phyloP scores from a whole-genome alignment of 2,329 filamentous ascomycete species.

The Periconia sp. region DNA sequence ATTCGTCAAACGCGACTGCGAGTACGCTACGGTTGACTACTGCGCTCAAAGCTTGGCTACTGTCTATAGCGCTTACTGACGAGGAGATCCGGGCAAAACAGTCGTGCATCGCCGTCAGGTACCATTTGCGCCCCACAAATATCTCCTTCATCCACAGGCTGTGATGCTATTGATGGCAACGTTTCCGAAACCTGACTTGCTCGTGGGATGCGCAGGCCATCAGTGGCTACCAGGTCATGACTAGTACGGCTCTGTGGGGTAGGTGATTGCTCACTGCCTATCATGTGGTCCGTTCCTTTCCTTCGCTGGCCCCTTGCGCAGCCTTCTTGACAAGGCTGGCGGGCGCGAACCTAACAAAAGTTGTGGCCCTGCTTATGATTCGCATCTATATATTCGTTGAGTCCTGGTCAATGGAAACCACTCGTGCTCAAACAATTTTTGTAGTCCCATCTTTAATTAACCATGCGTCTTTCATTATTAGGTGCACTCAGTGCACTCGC shows the following conservation, averaged over 20 bases:
- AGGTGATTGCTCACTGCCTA: constrained; percentile 10
- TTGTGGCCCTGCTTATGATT: no score
- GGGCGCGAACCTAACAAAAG: no score
- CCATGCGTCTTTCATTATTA: constrained; percentile 27
- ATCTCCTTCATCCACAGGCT: constrained; percentile 2
- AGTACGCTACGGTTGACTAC: neutral
- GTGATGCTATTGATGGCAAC: constrained; percentile 10
- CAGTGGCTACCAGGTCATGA: no score
- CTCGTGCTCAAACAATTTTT: neutral
- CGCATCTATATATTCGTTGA: constrained; percentile 16
- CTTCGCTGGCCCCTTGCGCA: constrained; percentile 5
- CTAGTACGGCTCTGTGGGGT: constrained; percentile 4
- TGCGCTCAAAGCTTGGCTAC: neutral
- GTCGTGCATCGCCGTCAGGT: neutral
- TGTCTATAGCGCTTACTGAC: no score
- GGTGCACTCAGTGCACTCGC: constrained; percentile 21
- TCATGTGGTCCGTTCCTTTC: constrained; percentile 16
- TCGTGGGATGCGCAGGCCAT: no score
- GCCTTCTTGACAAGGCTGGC: neutral
- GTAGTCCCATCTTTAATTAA: constrained; percentile 10
- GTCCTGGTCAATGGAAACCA: constrained; percentile 6
- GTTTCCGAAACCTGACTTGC: no score
- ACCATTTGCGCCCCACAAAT: neutral
- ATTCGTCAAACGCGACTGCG: neutral
- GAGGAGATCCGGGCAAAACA: no score